Evolutionary conservation across 768 basidiomycete species (phyloP).

Genomic region (Russula olivacea): DNA sequence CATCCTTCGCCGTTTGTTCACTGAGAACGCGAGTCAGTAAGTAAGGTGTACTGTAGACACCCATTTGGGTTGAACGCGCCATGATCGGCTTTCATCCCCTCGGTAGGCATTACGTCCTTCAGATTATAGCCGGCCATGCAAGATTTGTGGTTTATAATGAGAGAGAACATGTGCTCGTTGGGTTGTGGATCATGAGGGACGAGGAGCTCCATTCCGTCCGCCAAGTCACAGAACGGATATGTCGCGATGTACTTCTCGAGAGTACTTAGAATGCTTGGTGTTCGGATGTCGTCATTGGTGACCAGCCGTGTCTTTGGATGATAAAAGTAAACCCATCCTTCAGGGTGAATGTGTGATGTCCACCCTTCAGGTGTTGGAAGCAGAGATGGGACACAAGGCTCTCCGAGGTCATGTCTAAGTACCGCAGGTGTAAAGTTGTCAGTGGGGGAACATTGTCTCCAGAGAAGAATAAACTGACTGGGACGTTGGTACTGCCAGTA

Average conservation of each 20-base stretch:
- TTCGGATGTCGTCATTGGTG: constrained; percentile 47
- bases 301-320: constrained; percentile 38
- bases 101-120: constrained; percentile 25
- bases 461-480: constrained; percentile 1
- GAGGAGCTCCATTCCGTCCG: constrained; percentile 42
- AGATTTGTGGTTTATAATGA: constrained; percentile 43
- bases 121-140: constrained; percentile 41
- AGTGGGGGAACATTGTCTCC: neutral
- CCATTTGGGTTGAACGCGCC: neutral
- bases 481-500: neutral
- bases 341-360: constrained; percentile 35
- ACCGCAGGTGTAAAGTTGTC: neutral
- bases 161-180: constrained; percentile 31
- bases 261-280: constrained; percentile 32
- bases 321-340: constrained; percentile 50
- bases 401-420: neutral
- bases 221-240: constrained; percentile 32
- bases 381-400: neutral
- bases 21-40: neutral
- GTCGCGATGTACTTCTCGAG: constrained; percentile 30
- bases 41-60: constrained; percentile 8
- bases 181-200: constrained; percentile 31
- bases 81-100: constrained; percentile 4
- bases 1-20: constrained; percentile 33
- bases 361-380: constrained; percentile 8